Percentiles rank a stretch among this genome's conserved stretches.
These are phyloP conservation scores for Pleodorina starrii DNA, from an alignment of 139 green algal genomes.

Conservation along the genomic window DNA sequence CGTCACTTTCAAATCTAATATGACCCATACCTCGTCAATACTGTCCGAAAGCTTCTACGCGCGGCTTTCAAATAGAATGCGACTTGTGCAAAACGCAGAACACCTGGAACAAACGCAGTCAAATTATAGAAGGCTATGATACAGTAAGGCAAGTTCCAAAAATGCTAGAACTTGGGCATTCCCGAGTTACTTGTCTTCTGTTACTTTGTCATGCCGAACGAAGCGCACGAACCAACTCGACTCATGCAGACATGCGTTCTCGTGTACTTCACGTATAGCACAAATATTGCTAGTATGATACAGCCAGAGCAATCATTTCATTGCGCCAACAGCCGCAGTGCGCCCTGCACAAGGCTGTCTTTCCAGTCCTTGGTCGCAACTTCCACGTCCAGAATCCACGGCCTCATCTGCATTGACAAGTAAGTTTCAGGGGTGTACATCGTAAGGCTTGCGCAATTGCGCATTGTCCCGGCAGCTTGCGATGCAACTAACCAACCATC, in stretches of 20 bases:
- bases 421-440: too few species aligned
- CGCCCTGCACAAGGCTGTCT: neutral
- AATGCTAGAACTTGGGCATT: too few species aligned
- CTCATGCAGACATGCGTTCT: too few species aligned
- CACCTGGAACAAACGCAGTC: neutral
- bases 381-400: neutral
- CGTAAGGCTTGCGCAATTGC: too few species aligned
- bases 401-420: neutral
- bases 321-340: neutral
- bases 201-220: too few species aligned
- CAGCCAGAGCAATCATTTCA: neutral
- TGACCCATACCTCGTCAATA: slow-evolving; percentile 10
- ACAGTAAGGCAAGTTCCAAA: too few species aligned
- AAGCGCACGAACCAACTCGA: too few species aligned
- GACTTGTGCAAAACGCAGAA: neutral
- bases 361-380: neutral
- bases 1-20: slow-evolving; percentile 23
- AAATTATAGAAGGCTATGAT: too few species aligned
- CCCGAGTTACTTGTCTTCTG: too few species aligned
- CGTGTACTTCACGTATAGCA: neutral
- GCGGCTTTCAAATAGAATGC: neutral
- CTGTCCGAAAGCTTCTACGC: neutral
- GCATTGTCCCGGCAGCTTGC: too few species aligned
- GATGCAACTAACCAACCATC: too few species aligned
- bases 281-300: neutral